Evolutionary conservation across 2,329 filamentous ascomycete species (phyloP), one percentile per base, ranked within the genome.

Genomic region (Domatiomyces globalis): DNA sequence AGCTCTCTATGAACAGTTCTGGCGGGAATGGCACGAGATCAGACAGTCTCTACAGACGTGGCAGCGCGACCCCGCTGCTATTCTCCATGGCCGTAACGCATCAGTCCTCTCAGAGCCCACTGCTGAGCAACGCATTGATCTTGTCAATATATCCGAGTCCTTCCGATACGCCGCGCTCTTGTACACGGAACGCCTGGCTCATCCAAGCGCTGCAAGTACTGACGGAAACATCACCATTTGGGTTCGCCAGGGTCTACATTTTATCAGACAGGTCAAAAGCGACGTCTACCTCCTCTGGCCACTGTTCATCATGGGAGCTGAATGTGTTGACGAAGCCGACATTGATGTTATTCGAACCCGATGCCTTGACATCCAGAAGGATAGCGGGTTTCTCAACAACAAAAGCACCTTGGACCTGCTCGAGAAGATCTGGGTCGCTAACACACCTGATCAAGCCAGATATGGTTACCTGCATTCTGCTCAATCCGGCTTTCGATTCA

Each of bases 211-310:
- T 1, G 80, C 87, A 1, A 85, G 85, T 0, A 77, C 77, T 15
- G 79, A 89, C 62, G 79, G 80, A 60, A 85, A 83, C 63, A 88
- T 95, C 68, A 87, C 94, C 66, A 83, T 81, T 58, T 77, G 94
- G 18, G 88, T 95, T 51, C 81, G 81, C 62, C 82, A 87, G 58
- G 85, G 89, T 1, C 77, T 95, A 43, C 85, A 82, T 67, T 90
- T 94, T 68, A 85, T 92, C 51, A 84, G 82, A 5, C 83, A 82
- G 49, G 80, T 95, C 39, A 81, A 86, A 55, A 76, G 82, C 2
- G 84, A 94, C 67, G 94, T 95, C 63, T 95, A 94, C 65, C 71
- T 95, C 8, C 78, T 95, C 7, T 95, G 89, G 90, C 89, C 90
- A 2, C 76, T 95, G 2, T 95, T 95, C 65, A 84, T 95, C 49